Evolutionary conservation across 805 yeast species (phyloP).

Genomic region (Wickerhamiella azyma): DNA sequence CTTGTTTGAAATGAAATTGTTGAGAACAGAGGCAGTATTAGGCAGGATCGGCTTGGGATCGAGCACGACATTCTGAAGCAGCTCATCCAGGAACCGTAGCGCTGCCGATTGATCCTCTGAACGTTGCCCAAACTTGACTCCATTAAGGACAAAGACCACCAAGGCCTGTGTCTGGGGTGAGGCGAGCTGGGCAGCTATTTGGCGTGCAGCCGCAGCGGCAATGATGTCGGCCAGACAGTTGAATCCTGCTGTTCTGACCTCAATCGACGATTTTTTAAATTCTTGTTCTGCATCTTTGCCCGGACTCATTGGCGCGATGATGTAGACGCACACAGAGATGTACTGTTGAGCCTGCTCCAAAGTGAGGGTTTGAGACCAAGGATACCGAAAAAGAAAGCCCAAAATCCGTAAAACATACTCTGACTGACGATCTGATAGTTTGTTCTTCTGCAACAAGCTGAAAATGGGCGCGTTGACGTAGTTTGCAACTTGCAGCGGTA

Average conservation of each 20-base stretch:
- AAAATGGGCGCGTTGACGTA: slow-evolving; percentile 50
- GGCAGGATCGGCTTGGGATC: slow-evolving; percentile 18
- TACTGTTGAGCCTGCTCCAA: slow-evolving; percentile 19
- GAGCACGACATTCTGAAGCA: slow-evolving; percentile 11
- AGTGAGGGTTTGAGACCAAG: slow-evolving; percentile 14
- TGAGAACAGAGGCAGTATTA: slow-evolving; percentile 13
- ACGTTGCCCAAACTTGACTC: neutral
- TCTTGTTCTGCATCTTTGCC: slow-evolving; percentile 9
- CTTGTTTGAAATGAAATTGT: slow-evolving; percentile 10
- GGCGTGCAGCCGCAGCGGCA: slow-evolving; percentile 11
- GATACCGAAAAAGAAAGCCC: slow-evolving; percentile 27
- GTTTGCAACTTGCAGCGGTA: slow-evolving; percentile 32
- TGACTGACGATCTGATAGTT: slow-evolving; percentile 33
- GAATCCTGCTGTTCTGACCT: slow-evolving; percentile 20
- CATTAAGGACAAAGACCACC: neutral
- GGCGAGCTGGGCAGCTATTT: slow-evolving; percentile 10
- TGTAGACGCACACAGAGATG: slow-evolving; percentile 17
- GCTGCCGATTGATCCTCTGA: neutral
- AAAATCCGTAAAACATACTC: slow-evolving; percentile 36
- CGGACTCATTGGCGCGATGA: slow-evolving; percentile 17
- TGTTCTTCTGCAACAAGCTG: slow-evolving; percentile 35
- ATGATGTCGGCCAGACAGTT: slow-evolving; percentile 17
- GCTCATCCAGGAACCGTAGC: neutral
- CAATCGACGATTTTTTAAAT: slow-evolving; percentile 14
- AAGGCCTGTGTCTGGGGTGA: slow-evolving; percentile 14